Percentiles rank a stretch among this genome's conserved stretches.
Conservation (phyloP, 306 rosid genomes). For the Fragaria ananassa region DNA sequence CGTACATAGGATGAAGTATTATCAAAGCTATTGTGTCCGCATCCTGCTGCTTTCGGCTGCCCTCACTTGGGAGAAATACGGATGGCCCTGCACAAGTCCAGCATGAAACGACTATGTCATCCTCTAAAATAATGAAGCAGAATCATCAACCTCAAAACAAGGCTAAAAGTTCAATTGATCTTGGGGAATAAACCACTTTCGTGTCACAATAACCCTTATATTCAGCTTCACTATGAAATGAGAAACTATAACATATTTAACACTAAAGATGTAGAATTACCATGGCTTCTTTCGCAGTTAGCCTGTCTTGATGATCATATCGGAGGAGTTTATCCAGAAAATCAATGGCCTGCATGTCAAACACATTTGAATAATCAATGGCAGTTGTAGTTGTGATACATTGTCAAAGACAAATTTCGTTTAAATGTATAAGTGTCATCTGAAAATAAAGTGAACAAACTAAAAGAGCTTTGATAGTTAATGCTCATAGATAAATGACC, state of each 20-base stretch:
- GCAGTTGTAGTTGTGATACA: background rate
- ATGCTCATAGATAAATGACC: conserved; percentile 41
- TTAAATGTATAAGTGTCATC: background rate
- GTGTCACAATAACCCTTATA: background rate
- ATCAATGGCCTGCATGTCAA: conserved; percentile 73
- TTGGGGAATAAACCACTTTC: background rate
- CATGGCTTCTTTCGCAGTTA: conserved; percentile 97
- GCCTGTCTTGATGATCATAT: conserved; percentile 95
- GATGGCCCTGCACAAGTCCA: conserved; percentile 61
- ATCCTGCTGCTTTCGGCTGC: conserved; percentile 94
- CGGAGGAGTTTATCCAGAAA: conserved; percentile 95
- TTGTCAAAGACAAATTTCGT: background rate
- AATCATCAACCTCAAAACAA: background rate
- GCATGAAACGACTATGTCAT: conserved; percentile 13
- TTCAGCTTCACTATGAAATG: background rate
- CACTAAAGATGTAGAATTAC: conserved; percentile 33
- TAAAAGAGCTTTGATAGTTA: background rate
- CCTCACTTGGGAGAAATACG: conserved; percentile 86
- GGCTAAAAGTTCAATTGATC: background rate
- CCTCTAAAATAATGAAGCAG: background rate
- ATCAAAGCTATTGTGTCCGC: conserved; percentile 51
- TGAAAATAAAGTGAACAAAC: background rate
- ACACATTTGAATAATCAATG: conserved; percentile 25
- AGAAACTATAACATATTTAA: background rate
- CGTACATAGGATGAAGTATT: conserved; percentile 10